These are phyloP conservation scores for Macroventuria anomochaeta DNA, from an alignment of 2,329 filamentous ascomycete species.

Conservation along the genomic window DNA sequence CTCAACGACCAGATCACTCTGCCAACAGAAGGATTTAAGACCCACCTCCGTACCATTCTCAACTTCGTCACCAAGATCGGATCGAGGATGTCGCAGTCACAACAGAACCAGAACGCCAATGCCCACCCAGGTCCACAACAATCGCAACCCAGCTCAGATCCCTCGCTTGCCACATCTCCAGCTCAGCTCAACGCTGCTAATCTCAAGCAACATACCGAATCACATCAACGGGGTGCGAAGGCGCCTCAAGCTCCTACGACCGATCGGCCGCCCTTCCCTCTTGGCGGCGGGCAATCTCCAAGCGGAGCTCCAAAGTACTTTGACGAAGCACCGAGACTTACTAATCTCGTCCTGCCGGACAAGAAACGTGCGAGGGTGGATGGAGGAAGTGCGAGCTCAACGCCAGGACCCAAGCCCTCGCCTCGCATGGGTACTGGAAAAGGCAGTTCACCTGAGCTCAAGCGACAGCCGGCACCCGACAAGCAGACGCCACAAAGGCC, in stretches of 20 bases:
- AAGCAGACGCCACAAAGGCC: slow-evolving; percentile 53
- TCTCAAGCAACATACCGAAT: slow-evolving; percentile 50
- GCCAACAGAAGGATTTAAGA: slow-evolving; percentile 37
- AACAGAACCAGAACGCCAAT: slow-evolving; percentile 25
- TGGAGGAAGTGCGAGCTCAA: slow-evolving; percentile 50
- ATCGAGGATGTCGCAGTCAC: slow-evolving; percentile 31
- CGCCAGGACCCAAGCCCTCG: slow-evolving; percentile 50
- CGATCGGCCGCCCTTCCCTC: slow-evolving; percentile 60
- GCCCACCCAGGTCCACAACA: slow-evolving; percentile 24
- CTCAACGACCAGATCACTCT: slow-evolving; percentile 40
- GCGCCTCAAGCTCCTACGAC: slow-evolving; percentile 58
- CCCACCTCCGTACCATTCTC: slow-evolving; percentile 32
- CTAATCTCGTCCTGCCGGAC: slow-evolving; percentile 64
- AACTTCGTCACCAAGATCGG: slow-evolving; percentile 40
- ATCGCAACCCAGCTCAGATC: slow-evolving; percentile 20
- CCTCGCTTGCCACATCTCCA: slow-evolving; percentile 15
- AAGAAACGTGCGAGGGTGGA: slow-evolving; percentile 63
- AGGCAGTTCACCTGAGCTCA: slow-evolving; percentile 53
- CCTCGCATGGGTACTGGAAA: slow-evolving; percentile 49
- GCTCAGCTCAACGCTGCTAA: slow-evolving; percentile 48
- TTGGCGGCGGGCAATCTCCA: slow-evolving; percentile 60
- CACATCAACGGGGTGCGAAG: slow-evolving; percentile 56
- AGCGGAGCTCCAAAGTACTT: slow-evolving; percentile 65
- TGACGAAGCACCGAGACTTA: slow-evolving; percentile 57
- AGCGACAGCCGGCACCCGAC: slow-evolving; percentile 52